Conservation (phyloP, 345 rosid genomes). For the Acer saccharum region DNA sequence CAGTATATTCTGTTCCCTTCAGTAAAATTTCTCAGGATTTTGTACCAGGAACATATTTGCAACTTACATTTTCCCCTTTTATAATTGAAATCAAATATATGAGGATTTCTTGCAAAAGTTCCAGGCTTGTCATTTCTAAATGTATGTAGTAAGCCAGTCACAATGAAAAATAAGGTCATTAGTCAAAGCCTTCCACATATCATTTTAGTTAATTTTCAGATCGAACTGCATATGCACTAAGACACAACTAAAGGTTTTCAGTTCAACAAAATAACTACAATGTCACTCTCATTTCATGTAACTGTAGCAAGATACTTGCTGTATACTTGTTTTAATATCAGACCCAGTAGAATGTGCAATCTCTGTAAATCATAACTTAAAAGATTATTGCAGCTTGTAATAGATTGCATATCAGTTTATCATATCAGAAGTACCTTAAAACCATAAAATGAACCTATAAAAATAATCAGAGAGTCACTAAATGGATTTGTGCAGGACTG, state of each 20-base stretch:
- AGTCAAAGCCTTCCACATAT: background rate
- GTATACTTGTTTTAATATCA: background rate
- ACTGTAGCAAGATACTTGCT: background rate
- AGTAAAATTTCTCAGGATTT: background rate
- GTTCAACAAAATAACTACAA: background rate
- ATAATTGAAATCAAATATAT: too few relatives aligned
- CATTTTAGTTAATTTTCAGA: background rate
- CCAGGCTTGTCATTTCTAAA: background rate
- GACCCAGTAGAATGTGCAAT: background rate
- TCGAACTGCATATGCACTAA: background rate
- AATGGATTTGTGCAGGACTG: background rate
- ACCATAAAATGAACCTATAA: too few relatives aligned
- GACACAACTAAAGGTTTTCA: background rate
- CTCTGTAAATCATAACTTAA: background rate
- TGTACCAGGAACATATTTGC: background rate
- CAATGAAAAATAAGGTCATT: background rate
- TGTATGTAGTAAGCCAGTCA: background rate
- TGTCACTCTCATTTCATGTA: background rate
- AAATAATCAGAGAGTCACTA: background rate
- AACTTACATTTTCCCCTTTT: too few relatives aligned
- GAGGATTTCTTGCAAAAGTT: too few relatives aligned
- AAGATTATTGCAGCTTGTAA: conserved; percentile 2
- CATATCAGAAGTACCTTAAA: background rate
- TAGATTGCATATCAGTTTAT: background rate
- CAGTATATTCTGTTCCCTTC: background rate